A percentile compares a stretch with the other conserved stretches of the same genome.
Conservation (phyloP, 73 alveolate species). For the Blepharisma japonicum region DNA sequence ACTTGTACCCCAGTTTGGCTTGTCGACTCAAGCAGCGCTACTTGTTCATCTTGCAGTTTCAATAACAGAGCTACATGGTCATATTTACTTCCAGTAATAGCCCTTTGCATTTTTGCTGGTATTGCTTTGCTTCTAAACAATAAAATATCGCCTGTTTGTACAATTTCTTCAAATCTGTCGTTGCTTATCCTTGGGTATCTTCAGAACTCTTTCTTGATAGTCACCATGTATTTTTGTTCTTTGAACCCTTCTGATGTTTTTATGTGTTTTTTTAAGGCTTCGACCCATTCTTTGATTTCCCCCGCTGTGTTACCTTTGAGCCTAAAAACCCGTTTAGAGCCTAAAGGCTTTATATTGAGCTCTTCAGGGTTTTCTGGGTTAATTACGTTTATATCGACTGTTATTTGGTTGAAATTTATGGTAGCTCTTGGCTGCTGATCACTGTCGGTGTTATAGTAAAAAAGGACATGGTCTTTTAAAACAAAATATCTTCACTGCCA, state of each 20-base stretch:
- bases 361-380: neutral
- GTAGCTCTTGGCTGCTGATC: slow-evolving; percentile 5
- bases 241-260: neutral
- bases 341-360: neutral
- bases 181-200: slow-evolving; percentile 36
- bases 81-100: slow-evolving; percentile 32
- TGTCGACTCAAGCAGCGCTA: slow-evolving; percentile 39
- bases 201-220: slow-evolving; percentile 20
- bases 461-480: neutral
- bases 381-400: slow-evolving; percentile 16
- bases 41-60: slow-evolving; percentile 26
- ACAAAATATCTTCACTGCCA: slow-evolving; percentile 31
- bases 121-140: slow-evolving; percentile 44
- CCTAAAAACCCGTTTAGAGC: neutral
- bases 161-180: slow-evolving; percentile 29
- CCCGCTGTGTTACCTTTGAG: neutral
- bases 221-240: neutral
- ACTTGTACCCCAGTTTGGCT: slow-evolving; percentile 45
- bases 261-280: neutral
- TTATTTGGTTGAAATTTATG: neutral
- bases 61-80: slow-evolving; percentile 50
- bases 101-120: slow-evolving; percentile 39
- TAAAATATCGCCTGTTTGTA: slow-evolving; percentile 43
- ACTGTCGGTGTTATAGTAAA: neutral
- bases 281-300: neutral